A percentile compares a stretch with the other conserved stretches of the same genome.
phyloP scores from a whole-genome alignment of 129 eudicot genomes.

The Smallanthus sonchifolius region DNA sequence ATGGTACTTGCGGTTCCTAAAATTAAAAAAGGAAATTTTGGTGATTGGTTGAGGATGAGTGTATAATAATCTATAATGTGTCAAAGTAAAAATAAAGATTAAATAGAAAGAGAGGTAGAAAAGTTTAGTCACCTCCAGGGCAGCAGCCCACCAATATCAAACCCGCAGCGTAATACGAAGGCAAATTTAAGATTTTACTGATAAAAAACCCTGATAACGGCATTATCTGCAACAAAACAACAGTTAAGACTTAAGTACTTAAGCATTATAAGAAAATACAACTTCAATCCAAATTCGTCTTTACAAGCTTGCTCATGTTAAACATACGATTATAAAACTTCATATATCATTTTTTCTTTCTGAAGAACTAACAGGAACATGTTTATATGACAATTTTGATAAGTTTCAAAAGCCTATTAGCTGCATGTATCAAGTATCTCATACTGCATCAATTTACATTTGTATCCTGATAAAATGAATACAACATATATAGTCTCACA shows the following conservation, averaged over 20 bases:
- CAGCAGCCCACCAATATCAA: conserved; percentile 95
- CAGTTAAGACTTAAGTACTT: not conserved
- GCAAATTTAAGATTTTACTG: conserved; percentile 75
- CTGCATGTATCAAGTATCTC: not conserved
- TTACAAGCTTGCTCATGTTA: not conserved
- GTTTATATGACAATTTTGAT: not conserved
- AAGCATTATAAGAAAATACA: not conserved
- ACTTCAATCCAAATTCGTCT: not conserved
- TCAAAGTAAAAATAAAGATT: conserved; percentile 7
- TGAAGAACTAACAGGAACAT: not conserved
- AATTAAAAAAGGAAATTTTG: conserved; percentile 17
- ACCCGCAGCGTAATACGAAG: conserved; percentile 96
- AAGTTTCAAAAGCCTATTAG: not conserved
- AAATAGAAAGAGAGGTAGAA: conserved; percentile 7
- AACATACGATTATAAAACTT: not conserved
- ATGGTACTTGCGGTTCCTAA: conserved; percentile 96
- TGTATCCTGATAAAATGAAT: not conserved
- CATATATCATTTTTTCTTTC: not conserved
- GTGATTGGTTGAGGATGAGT: conserved; percentile 14
- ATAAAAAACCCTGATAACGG: conserved; percentile 72
- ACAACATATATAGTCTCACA: not conserved
- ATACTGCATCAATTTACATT: not conserved
- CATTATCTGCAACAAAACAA: conserved; percentile 66
- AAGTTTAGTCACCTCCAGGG: conserved; percentile 70
- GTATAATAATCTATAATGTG: conserved; percentile 2